These are phyloP conservation scores for Carallia pectinifolia DNA, from an alignment of 345 rosid genomes.

Conservation along the genomic window DNA sequence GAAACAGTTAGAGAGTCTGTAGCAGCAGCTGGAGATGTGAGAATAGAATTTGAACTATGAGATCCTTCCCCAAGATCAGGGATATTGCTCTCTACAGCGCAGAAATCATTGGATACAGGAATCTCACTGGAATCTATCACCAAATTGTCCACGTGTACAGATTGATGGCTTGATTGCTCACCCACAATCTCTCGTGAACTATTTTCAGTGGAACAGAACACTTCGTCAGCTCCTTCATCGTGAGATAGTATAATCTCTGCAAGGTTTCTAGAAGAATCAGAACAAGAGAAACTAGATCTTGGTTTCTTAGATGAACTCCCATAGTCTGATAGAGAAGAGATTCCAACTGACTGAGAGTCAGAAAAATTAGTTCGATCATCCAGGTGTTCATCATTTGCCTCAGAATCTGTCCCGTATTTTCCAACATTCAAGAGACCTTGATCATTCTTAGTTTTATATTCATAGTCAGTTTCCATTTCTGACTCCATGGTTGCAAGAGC, in stretches of 20 bases:
- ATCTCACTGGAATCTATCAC: slow-evolving; percentile 29
- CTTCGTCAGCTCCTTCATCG: slow-evolving; percentile 44
- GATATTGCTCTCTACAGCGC: slow-evolving; percentile 22
- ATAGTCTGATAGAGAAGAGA: slow-evolving; percentile 65
- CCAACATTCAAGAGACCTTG: slow-evolving; percentile 27
- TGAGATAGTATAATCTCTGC: slow-evolving; percentile 54
- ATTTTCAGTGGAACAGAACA: slow-evolving; percentile 36
- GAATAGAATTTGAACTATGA: slow-evolving; percentile 26
- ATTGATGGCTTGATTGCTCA: slow-evolving; percentile 31
- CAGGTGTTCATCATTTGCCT: slow-evolving; percentile 50
- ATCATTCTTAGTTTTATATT: slow-evolving; percentile 37
- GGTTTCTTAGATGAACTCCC: slow-evolving; percentile 58
- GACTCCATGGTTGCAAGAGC: slow-evolving; percentile 88
- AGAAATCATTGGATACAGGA: slow-evolving; percentile 28
- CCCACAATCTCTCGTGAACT: slow-evolving; percentile 29
- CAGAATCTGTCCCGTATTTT: slow-evolving; percentile 39
- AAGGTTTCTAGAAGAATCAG: slow-evolving; percentile 55
- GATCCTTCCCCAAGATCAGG: slow-evolving; percentile 36
- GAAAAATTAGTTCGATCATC: slow-evolving; percentile 49
- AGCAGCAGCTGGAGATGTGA: slow-evolving; percentile 29
- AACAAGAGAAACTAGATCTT: slow-evolving; percentile 47
- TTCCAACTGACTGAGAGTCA: slow-evolving; percentile 61
- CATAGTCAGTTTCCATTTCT: slow-evolving; percentile 73
- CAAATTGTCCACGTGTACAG: slow-evolving; percentile 24
- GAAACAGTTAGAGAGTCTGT: slow-evolving; percentile 16